Evolutionary conservation across 805 yeast genomes (phyloP), one percentile per base, ranked within the genome.

Genomic region (Huiozyma naganishii): DNA sequence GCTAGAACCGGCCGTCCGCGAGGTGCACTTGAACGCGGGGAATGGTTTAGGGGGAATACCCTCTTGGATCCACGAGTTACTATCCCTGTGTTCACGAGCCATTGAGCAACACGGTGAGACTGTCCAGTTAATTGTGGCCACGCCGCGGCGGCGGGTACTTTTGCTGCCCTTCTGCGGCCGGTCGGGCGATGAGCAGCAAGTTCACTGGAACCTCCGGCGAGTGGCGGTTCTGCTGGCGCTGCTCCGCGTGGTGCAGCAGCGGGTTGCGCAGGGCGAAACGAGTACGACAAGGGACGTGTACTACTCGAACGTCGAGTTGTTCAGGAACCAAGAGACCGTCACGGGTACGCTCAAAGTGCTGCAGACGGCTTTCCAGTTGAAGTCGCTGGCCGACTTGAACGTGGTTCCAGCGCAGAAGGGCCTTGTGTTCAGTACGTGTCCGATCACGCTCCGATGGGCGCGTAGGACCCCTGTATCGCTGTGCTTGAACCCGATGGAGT

Each of bases 331-430:
- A 52, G 13, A 47, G 1, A 55, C 50, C 7, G 74, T 76, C 0
- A 71, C 73, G 37, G 33, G n/a, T 3, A 30, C 33, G 33, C 47
- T 81, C 1, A 65, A 63, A 4, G 45, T 54, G 2, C 45, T 81
- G 2, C 58, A 68, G 4, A 47, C 48, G 1, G 62, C 73, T 9
- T 61, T 79, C 33, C 64, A 59, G 0, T 53, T 71, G 7, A 29
- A 29, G 2, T 44, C 53, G 6, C 58, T 67, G n/a, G 66, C 58
- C 36, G 54, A 61, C 4, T 51, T 81, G 4, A 70, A 71, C 6
- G 70, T 80, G 0, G 66, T 69, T 6, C 76, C 85, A 1, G 70
- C 80, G 1, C 84, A 75, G 51, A 81, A 81, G 53, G 86, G 88
- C 0, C 54, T 80, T 27, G 54, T 79, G 13, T 73, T 49, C 49